Conservation (phyloP, 768 basidiomycete genomes). For the Trametes coccinea region DNA sequence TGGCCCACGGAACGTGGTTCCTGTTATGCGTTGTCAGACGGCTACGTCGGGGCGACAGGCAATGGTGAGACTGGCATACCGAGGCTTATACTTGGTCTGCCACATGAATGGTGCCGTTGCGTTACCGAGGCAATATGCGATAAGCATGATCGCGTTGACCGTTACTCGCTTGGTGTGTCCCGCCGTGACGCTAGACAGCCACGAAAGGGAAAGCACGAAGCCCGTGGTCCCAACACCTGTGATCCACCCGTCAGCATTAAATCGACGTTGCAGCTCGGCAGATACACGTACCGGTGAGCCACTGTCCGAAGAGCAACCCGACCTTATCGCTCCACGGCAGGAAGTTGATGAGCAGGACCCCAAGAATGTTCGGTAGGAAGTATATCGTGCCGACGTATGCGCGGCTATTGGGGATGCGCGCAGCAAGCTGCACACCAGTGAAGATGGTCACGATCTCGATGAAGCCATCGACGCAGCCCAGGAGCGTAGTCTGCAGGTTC, state of each 20-base stretch:
- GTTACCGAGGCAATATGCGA: slow-evolving; percentile 69
- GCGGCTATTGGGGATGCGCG: slow-evolving; percentile 55
- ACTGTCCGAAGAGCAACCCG: slow-evolving; percentile 60
- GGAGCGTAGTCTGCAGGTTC: slow-evolving; percentile 63
- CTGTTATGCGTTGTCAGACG: slow-evolving; percentile 34
- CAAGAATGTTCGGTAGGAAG: slow-evolving; percentile 65
- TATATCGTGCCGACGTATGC: slow-evolving; percentile 66
- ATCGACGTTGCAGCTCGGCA: too few relatives aligned
- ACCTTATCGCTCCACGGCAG: slow-evolving; percentile 66
- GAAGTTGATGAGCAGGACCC: slow-evolving; percentile 60
- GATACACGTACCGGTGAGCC: slow-evolving; percentile 47
- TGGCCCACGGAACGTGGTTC: slow-evolving; percentile 74
- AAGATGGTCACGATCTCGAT: slow-evolving; percentile 72
- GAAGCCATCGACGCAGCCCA: slow-evolving; percentile 64
- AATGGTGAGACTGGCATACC: slow-evolving; percentile 38
- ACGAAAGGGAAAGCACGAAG: slow-evolving; percentile 61
- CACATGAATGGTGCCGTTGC: slow-evolving; percentile 79
- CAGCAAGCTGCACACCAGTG: slow-evolving; percentile 59
- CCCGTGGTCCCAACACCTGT: slow-evolving; percentile 53
- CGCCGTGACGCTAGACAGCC: slow-evolving; percentile 65
- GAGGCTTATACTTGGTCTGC: slow-evolving; percentile 64
- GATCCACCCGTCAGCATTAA: not conserved
- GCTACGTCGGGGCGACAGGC: not conserved
- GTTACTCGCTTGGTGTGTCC: slow-evolving; percentile 76
- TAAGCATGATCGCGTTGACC: slow-evolving; percentile 70